These are phyloP conservation scores for Candida glaebosa DNA, from an alignment of 805 yeast genomes.

Conservation along the genomic window DNA sequence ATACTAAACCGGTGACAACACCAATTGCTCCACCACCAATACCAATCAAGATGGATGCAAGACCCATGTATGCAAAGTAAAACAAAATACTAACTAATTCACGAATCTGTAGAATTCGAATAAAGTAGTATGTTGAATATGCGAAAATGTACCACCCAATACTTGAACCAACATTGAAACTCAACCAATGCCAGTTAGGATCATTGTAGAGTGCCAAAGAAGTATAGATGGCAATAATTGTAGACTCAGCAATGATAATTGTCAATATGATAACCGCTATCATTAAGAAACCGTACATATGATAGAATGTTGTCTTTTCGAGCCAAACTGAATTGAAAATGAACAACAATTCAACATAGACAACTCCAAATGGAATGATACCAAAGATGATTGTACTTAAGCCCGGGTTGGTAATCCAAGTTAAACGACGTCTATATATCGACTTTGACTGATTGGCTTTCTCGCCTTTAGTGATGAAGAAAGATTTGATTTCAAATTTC, in stretches of 20 bases:
- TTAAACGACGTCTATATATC: not conserved
- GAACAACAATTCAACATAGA: slow-evolving; percentile 73
- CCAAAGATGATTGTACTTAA: slow-evolving; percentile 53
- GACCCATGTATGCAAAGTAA: slow-evolving; percentile 68
- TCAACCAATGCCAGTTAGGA: slow-evolving; percentile 80
- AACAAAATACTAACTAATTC: slow-evolving; percentile 66
- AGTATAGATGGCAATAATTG: slow-evolving; percentile 65
- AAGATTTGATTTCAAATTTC: slow-evolving; percentile 20
- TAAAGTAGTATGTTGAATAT: slow-evolving; percentile 66
- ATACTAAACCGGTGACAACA: slow-evolving; percentile 60
- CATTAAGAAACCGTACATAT: slow-evolving; percentile 74
- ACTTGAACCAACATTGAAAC: slow-evolving; percentile 66
- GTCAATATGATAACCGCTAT: slow-evolving; percentile 56
- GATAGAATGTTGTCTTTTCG: slow-evolving; percentile 74
- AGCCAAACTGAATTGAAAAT: slow-evolving; percentile 76
- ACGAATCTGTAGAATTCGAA: slow-evolving; percentile 53
- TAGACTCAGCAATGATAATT: slow-evolving; percentile 65
- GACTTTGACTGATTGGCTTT: not conserved
- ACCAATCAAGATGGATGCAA: slow-evolving; percentile 60
- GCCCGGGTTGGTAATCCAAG: slow-evolving; percentile 1
- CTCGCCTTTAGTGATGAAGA: slow-evolving; percentile 10
- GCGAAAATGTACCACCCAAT: slow-evolving; percentile 67
- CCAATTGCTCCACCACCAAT: slow-evolving; percentile 76
- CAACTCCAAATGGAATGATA: slow-evolving; percentile 70
- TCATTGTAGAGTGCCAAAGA: slow-evolving; percentile 52